phyloP scores from a whole-genome alignment of 495 filamentous ascomycete species.

The Aspergillus ostianus region DNA sequence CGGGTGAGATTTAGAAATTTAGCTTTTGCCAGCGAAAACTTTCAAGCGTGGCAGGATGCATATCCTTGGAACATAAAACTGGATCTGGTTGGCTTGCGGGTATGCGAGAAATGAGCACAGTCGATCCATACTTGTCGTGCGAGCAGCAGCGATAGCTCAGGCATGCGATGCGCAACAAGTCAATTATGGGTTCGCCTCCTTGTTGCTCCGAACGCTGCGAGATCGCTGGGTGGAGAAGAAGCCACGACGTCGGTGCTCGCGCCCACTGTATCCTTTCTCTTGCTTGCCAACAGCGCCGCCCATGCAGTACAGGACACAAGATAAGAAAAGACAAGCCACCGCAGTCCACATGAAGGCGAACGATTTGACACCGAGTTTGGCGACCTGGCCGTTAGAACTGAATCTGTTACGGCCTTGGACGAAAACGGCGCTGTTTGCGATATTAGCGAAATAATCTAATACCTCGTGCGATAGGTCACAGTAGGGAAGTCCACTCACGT shows the following conservation, averaged over 20 bases:
- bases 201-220: constrained; percentile 36
- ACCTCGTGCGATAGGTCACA: neutral
- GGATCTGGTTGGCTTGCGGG: neutral
- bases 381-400: constrained; percentile 50
- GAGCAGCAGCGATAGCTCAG: neutral
- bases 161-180: neutral
- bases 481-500: constrained; percentile 52
- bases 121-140: neutral
- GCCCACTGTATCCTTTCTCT: constrained; percentile 41
- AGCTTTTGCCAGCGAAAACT: neutral
- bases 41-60: neutral
- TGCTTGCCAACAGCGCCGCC: constrained; percentile 38
- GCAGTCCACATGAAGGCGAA: constrained; percentile 88
- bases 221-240: constrained; percentile 43
- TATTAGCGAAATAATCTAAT: constrained; percentile 17
- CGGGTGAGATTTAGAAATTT: neutral
- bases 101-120: neutral
- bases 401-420: constrained; percentile 76
- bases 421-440: constrained; percentile 58
- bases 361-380: constrained; percentile 67
- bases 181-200: constrained; percentile 37
- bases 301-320: constrained; percentile 69
- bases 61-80: neutral
- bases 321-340: constrained; percentile 65
- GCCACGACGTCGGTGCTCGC: constrained; percentile 40